phyloP scores from a whole-genome alignment of 345 rosid genomes.

The Mangifera indica region DNA sequence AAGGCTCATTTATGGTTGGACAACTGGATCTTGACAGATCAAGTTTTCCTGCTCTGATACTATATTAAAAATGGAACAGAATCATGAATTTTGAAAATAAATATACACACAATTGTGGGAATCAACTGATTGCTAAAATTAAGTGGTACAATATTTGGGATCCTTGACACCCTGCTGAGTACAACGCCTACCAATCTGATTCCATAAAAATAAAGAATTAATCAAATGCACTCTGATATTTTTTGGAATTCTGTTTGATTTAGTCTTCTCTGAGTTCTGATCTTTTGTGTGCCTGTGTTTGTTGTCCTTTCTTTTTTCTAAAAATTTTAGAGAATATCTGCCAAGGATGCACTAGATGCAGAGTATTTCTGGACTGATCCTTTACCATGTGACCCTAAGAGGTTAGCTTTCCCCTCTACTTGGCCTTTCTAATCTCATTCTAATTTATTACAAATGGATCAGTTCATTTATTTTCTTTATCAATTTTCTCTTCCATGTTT shows the following conservation, averaged over 20 bases:
- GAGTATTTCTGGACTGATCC: conserved; percentile 99
- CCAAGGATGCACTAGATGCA: conserved; percentile 95
- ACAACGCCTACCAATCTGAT: neutral
- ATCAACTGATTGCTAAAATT: neutral
- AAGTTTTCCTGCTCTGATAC: no score
- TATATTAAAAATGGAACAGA: no score
- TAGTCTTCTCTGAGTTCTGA: neutral
- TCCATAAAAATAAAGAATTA: neutral
- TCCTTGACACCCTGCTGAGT: neutral
- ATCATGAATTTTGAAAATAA: no score
- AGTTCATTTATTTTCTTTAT: neutral
- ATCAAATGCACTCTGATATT: neutral
- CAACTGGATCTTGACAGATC: no score
- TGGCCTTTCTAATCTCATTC: neutral
- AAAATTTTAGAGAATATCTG: conserved; percentile 69
- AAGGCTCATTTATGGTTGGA: no score
- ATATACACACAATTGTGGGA: no score
- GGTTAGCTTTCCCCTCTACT: conserved; percentile 36
- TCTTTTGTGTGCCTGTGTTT: neutral
- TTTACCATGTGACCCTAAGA: conserved; percentile 90
- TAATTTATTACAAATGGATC: neutral
- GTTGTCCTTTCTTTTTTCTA: neutral
- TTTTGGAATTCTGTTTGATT: neutral
- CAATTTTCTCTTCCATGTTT: conserved; percentile 6
- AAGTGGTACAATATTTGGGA: neutral